A percentile compares a stretch with the other conserved stretches of the same genome.
Conservation (phyloP, 106 monocot genomes). For the Agapanthus africanus region DNA sequence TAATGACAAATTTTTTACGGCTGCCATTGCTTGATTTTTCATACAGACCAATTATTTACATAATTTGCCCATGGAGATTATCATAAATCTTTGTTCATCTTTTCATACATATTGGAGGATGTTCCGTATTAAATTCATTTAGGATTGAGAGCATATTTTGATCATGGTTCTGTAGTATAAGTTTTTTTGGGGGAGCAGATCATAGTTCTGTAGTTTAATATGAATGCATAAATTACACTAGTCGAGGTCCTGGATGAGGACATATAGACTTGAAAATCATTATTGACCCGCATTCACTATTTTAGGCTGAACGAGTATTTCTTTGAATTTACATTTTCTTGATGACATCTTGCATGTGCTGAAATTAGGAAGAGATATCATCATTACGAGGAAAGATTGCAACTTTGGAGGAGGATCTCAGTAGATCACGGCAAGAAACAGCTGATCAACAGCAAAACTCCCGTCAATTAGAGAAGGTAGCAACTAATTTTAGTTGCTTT, state of each 20-base stretch:
- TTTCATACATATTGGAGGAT: neutral
- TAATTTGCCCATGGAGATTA: neutral
- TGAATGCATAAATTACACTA: too few relatives aligned
- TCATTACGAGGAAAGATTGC: conserved; percentile 53
- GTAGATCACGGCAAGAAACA: conserved; percentile 59
- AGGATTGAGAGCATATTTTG: neutral
- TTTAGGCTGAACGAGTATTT: neutral
- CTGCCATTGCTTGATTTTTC: neutral
- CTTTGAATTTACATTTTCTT: conserved; percentile 2
- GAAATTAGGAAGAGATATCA: conserved; percentile 68
- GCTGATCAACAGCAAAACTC: conserved; percentile 31
- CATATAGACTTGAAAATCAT: neutral
- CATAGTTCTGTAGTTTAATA: too few relatives aligned
- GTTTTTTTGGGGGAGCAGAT: too few relatives aligned
- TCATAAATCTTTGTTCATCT: neutral
- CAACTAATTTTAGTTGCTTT: neutral
- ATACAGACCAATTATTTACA: neutral
- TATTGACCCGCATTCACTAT: neutral
- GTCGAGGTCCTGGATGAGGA: neutral
- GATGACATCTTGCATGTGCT: neutral
- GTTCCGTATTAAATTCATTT: neutral
- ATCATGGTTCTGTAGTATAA: neutral
- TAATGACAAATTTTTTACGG: neutral
- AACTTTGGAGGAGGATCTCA: conserved; percentile 68
- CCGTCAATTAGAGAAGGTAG: conserved; percentile 65